Evolutionary conservation across 768 basidiomycete species (phyloP), one percentile per base, ranked within the genome.

Genomic region (Macrolepiota albuminosa): DNA sequence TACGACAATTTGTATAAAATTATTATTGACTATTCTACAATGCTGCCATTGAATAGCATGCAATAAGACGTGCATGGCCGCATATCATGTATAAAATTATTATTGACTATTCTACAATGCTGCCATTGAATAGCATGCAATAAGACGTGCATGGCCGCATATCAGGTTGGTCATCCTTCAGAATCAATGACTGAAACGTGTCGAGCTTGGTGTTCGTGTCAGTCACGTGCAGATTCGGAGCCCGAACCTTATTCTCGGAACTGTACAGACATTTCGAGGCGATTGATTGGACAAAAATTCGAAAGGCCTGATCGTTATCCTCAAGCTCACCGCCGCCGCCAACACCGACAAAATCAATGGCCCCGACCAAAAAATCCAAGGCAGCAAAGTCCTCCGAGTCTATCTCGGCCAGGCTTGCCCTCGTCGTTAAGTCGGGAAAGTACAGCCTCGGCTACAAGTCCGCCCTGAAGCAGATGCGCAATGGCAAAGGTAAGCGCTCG

Each of bases 361-460:
- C 95, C 70, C 91, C 93, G 67, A 87, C 89, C 67, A 96, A 95
- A 79, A 97, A 95, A 81, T 90, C 91, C 71, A 98, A 97, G 80
- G 83, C 95, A 40, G 73, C 93, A 71, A 98, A 97, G 81, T 88
- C 87, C 67, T 89, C 87, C 69, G 95, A 97, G 82, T 94, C 91
- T 68, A 95, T 98, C 77, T 80, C 93, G 67, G 85, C 95, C 68
- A 87, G 89, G 70, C 89, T 96, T 61, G 87, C 90, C 55, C 93
- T 99, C 70, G 95, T 97, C 74, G 94, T 98, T 75, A 98, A 98
- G 84, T 98, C 95, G 66, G 96, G 96, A 67, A 96, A 98, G 78
- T 98, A 94, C 87, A 82, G 84, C 57, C 82, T 98, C 63, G 97
- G 97, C 62, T 98, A 98, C 88, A 98, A 98, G 80, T 93, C 93